Evolutionary conservation across 2,329 filamentous ascomycete species (phyloP).

Genomic region (Hymenoscyphus repandus): DNA sequence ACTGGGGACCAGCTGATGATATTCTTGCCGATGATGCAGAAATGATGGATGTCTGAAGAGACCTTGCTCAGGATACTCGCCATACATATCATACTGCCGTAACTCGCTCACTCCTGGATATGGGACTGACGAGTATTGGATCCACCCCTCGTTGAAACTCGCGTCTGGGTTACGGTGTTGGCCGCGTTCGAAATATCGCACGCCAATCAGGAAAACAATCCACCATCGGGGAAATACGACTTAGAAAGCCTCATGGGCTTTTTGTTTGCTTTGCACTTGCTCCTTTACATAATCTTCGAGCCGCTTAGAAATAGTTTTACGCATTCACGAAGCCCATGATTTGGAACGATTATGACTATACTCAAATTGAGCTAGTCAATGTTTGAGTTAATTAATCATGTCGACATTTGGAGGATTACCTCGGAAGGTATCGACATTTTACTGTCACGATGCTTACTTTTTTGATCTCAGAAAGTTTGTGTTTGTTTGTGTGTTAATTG

Average conservation of each 20-base stretch:
- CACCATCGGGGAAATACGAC: constrained; percentile 14
- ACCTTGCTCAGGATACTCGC: constrained; percentile 15
- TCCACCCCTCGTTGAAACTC: constrained; percentile 20
- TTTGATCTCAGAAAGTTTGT: background rate
- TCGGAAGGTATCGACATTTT: background rate
- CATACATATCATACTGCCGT: constrained; percentile 11
- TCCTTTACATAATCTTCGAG: constrained; percentile 23
- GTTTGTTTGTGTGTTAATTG: background rate
- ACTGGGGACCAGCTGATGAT: constrained; percentile 76
- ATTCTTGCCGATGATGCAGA: constrained; percentile 34
- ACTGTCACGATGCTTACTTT: background rate
- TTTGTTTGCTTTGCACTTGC: constrained; percentile 12
- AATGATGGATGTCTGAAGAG: constrained; percentile 33
- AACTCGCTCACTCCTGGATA: constrained; percentile 29
- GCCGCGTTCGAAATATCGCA: constrained; percentile 18
- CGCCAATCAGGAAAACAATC: constrained; percentile 3
- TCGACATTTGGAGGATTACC: background rate
- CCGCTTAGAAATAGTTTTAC: constrained; percentile 16
- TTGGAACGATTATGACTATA: constrained; percentile 20
- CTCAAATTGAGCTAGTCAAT: constrained; percentile 5
- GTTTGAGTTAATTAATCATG: constrained; percentile 5
- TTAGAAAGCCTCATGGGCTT: constrained; percentile 11
- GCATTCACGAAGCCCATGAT: constrained; percentile 28
- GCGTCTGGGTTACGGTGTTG: constrained; percentile 22
- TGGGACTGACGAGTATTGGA: constrained; percentile 25